Base-by-base conservation (phyloP, 192 early-diverging fungal genomes). In the Umbelopsis isabellina region DNA sequence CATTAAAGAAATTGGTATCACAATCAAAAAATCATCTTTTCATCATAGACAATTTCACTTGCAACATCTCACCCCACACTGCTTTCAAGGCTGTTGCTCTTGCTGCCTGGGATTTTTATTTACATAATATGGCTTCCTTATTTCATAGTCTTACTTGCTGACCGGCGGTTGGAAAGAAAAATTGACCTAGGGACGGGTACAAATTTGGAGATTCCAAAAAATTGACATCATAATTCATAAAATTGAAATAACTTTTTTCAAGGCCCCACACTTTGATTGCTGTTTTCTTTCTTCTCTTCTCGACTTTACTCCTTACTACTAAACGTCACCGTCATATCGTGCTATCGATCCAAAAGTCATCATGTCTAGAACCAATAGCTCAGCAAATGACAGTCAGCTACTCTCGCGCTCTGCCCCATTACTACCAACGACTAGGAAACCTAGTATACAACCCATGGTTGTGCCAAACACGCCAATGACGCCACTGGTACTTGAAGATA, bases 201-300 rank as follows among this genome's bases (percentile, higher is more conserved):
- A 16, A 12, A 12, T 30, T 37, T 25, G 30, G 6, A 35, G 27
- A n/a, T 18, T 25, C 27, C n/a, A n/a, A n/a, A n/a, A 12, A 35
- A 61, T 30, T 61, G 55, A 61, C 55, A 61, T 61, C 55, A 61
- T 61, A 61, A 61, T 20, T 61, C 12, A 61, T 16, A 15, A 35
- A 30, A 30, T 16, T 35, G 18, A 61, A 35, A 37, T 35, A 22
- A 23, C 12, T 52, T 10, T 20, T 23, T 52, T 23, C 25, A 4
- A 3, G 18, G 12, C 22, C 51, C 16, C 5, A 52, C 3, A 22
- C 5, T 53, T 23, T 53, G n/a, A 10, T 53, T 53, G 21, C 20
- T 23, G n/a, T 53, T 53, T 9, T 23, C 51, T 23, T 53, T 25
- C 11, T 61, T 35, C 4, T 25, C 25, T 33, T 33, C 33, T 18